Evolutionary conservation across 148 eudicot genomes (phyloP), one percentile per base, ranked within the genome.

Genomic region (Drosera capensis): DNA sequence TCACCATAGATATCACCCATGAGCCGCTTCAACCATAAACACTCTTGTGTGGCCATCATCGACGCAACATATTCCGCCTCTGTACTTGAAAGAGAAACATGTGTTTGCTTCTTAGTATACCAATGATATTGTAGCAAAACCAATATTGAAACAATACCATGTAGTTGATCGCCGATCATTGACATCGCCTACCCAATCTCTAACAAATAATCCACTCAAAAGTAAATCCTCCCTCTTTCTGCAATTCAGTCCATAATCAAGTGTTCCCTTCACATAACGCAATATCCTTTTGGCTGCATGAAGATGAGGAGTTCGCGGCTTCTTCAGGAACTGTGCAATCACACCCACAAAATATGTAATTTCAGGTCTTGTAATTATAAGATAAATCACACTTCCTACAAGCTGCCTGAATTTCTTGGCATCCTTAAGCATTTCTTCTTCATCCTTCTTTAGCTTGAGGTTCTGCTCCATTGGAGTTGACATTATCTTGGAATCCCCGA

Each of bases 171-270:
- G 20, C 0, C 51, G 20, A 15, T 45, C 35, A 23, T 57, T 19
- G 9, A 8, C 40, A 48, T 57, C 53, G 16, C 54, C 52, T 7
- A 20, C 60, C 60, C 60, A 56, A 46, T 56, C 53, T 39, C 52
- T 36, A 56, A 46, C 52, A 25, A 13, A 12, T 7, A 48, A 57
- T n/a, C 39, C 62, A 17, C 14, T 26, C 9, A 48, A 14, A 4
- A 24, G 0, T 24, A 48, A 48, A 0, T 4, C 8, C 1, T 0
- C 5, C 0, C 5, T 12, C 20, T 1, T 21, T 24, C 26, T 47
- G 13, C 28, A 40, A 36, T 38, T 3, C 2, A 57, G 0, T 2
- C 54, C 53, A 39, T 22, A 20, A 1, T 26, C 40, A 9, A 39
- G 28, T 17, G 53, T 11, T 0, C 40, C 40, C 26, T 47, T 47